Percentiles rank a stretch among this genome's conserved stretches.
Evolutionary conservation across 1,284 basidiomycete species (phyloP).

Genomic region (Marasmius tenuissimus): DNA sequence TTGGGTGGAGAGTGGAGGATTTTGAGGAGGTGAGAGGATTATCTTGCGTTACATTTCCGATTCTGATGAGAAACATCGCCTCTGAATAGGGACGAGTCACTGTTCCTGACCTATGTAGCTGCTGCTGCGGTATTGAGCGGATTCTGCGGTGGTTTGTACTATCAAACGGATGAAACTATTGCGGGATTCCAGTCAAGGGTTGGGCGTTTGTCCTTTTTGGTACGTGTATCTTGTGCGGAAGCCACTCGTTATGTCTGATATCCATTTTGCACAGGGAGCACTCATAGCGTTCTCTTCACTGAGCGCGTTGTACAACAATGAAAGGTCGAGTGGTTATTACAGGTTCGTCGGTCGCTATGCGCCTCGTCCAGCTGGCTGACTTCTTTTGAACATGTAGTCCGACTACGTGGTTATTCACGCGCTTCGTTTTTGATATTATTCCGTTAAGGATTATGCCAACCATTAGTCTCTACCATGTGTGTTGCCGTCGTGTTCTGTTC

Average conservation of each 20-base stretch:
- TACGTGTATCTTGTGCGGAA: constrained; percentile 40
- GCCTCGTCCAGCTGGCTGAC: neutral
- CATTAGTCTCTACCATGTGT: constrained; percentile 80
- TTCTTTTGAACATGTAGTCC: constrained; percentile 46
- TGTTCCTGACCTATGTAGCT: constrained; percentile 77
- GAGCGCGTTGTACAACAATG: constrained; percentile 85
- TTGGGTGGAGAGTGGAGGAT: constrained; percentile 83
- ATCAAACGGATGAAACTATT: constrained; percentile 73
- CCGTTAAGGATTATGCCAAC: constrained; percentile 85
- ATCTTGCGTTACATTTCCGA: neutral
- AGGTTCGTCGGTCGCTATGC: constrained; percentile 41
- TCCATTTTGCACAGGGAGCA: constrained; percentile 54
- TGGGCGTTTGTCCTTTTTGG: constrained; percentile 88
- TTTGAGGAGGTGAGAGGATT: constrained; percentile 54
- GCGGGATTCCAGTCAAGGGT: constrained; percentile 91
- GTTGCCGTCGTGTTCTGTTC: constrained; percentile 19
- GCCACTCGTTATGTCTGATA: constrained; percentile 1
- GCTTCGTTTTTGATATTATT: constrained; percentile 82
- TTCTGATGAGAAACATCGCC: neutral
- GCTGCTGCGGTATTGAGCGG: constrained; percentile 75
- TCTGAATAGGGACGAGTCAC: constrained; percentile 66
- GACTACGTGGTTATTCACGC: constrained; percentile 83
- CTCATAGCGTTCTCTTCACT: constrained; percentile 86
- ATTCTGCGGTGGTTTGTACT: constrained; percentile 85
- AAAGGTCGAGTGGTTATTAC: constrained; percentile 80